Evolutionary conservation across 1,284 basidiomycete genomes (phyloP).

Genomic region (Cryptococcus sp.): DNA sequence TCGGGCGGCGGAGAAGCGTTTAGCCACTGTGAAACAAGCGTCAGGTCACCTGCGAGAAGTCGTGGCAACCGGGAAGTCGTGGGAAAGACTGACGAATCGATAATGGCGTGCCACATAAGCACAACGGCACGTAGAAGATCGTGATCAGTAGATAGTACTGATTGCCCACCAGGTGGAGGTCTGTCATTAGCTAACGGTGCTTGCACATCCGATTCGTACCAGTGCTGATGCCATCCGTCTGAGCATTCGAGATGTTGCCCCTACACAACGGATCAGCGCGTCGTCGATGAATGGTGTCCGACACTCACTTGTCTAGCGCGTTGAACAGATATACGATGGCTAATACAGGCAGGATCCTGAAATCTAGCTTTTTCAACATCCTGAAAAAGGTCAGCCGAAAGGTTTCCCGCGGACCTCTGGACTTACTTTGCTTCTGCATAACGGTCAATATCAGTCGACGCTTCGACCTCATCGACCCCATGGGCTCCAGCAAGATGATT

Average conservation of each 20-base stretch:
- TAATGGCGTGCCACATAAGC: constrained; percentile 58
- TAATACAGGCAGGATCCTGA: constrained; percentile 18
- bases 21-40: constrained; percentile 47
- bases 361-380: constrained; percentile 16
- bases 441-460: too few species aligned
- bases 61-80: background rate
- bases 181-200: constrained; percentile 26
- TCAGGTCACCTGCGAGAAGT: background rate
- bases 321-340: constrained; percentile 42
- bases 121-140: constrained; percentile 17
- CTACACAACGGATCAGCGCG: constrained; percentile 2
- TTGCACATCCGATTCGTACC: background rate
- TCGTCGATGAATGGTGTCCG: background rate
- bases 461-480: too few species aligned
- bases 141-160: constrained; percentile 29
- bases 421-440: too few species aligned
- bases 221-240: constrained; percentile 58
- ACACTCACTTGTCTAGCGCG: constrained; percentile 56
- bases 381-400: constrained; percentile 1
- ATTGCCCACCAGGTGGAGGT: constrained; percentile 25
- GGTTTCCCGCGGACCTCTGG: too few species aligned
- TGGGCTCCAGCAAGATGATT: too few species aligned
- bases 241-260: constrained; percentile 61
- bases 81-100: constrained; percentile 42
- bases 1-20: constrained; percentile 57